phyloP scores from a whole-genome alignment of 2,329 filamentous ascomycete species.

The Botrytis fabae region DNA sequence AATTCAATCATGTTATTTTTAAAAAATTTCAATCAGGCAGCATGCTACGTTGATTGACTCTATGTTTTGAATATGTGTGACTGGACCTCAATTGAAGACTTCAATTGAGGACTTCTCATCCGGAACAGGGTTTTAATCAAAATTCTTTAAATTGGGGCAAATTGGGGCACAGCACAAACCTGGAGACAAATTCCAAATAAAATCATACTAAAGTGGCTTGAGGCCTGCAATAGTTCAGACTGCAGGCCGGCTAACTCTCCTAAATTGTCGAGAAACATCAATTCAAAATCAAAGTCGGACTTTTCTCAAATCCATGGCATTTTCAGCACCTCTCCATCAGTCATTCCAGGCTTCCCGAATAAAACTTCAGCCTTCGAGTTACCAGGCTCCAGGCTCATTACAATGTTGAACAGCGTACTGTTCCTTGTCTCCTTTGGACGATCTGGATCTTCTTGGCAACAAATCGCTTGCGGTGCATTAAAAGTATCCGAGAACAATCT shows the following conservation, averaged over 20 bases:
- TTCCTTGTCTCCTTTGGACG: conserved; percentile 38
- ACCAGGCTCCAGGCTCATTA: neutral
- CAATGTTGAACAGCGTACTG: conserved; percentile 42
- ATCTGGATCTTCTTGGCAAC: conserved; percentile 39
- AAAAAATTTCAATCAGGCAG: too few species aligned
- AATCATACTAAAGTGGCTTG: neutral
- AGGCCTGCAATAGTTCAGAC: neutral
- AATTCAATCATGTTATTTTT: neutral
- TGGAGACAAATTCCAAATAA: neutral
- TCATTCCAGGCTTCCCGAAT: conserved; percentile 3
- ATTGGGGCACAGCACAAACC: neutral
- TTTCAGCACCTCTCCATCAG: neutral
- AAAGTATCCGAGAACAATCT: conserved; percentile 43
- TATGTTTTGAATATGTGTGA: too few species aligned
- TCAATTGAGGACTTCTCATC: neutral
- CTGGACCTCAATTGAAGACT: neutral
- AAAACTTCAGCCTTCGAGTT: conserved; percentile 1
- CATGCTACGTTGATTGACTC: neutral
- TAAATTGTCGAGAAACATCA: too few species aligned
- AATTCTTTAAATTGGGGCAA: neutral
- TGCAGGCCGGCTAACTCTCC: neutral
- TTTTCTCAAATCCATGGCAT: conserved; percentile 7
- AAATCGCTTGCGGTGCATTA: conserved; percentile 43
- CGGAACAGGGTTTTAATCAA: neutral
- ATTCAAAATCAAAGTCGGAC: too few species aligned